phyloP scores from a whole-genome alignment of 805 yeast species.

The Saccharomycopsis capsularis region DNA sequence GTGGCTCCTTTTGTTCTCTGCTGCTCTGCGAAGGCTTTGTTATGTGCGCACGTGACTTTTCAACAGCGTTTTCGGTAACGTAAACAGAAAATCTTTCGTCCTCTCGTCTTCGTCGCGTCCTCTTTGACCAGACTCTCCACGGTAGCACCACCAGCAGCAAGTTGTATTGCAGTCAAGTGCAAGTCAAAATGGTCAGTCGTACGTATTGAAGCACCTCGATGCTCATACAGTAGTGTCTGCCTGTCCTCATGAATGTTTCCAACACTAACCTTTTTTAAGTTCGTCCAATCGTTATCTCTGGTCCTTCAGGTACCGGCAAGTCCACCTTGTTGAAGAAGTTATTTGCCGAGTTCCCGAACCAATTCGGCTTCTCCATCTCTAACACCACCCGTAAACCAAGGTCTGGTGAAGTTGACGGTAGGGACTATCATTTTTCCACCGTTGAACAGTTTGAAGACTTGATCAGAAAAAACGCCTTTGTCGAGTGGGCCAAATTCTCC shows the following conservation, averaged over 20 bases:
- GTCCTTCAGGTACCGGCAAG: slow-evolving; percentile 96
- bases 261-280: slow-evolving; percentile 23
- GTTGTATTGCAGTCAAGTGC: too few relatives aligned
- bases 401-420: slow-evolving; percentile 83
- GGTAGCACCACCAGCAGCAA: not conserved
- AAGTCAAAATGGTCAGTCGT: not conserved
- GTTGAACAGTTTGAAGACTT: slow-evolving; percentile 73
- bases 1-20: too few relatives aligned
- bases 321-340: slow-evolving; percentile 86
- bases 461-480: slow-evolving; percentile 69
- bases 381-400: slow-evolving; percentile 90
- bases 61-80: too few relatives aligned
- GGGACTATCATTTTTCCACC: slow-evolving; percentile 80
- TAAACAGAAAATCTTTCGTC: too few relatives aligned
- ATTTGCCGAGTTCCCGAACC: slow-evolving; percentile 82
- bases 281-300: slow-evolving; percentile 91
- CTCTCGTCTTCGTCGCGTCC: too few relatives aligned
- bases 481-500: slow-evolving; percentile 97
- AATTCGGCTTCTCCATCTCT: slow-evolving; percentile 90
- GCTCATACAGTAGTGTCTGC: not conserved
- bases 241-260: not conserved
- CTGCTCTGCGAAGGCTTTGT: too few relatives aligned
- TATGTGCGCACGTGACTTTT: too few relatives aligned
- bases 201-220: too few relatives aligned
- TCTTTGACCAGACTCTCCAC: too few relatives aligned